Evolutionary conservation across 495 filamentous ascomycete species (phyloP).

Genomic region (Lasiosphaeris hirsuta): DNA sequence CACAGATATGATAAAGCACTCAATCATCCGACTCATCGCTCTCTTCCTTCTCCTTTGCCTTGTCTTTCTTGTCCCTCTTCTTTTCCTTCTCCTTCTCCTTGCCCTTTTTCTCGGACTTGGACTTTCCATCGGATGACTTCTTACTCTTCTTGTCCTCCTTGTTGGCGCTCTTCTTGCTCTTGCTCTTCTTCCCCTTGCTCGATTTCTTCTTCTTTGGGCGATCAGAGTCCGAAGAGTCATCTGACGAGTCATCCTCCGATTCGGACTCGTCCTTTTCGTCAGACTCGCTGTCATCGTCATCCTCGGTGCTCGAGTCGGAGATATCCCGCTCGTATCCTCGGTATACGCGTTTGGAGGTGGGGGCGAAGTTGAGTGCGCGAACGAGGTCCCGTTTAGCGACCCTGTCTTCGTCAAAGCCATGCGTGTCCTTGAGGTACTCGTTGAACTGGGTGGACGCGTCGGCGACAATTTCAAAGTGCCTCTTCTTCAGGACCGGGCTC

Average conservation of each 20-base stretch:
- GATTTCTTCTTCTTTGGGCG: no score
- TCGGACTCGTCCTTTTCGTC: not conserved
- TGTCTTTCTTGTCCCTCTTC: not conserved
- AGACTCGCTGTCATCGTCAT: no score
- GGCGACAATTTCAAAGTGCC: constrained; percentile 25
- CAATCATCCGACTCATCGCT: not conserved
- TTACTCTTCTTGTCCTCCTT: not conserved
- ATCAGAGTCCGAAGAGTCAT: not conserved
- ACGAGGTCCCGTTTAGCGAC: constrained; percentile 4
- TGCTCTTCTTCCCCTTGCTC: not conserved
- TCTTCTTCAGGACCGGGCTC: constrained; percentile 10
- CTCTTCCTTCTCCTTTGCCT: not conserved
- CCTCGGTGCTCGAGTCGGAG: not conserved
- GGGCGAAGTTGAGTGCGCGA: not conserved
- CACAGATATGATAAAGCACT: no score
- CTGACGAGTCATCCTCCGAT: not conserved
- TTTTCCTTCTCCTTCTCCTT: constrained; percentile 5
- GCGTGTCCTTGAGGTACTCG: constrained; percentile 14
- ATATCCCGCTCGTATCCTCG: not conserved
- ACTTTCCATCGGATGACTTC: not conserved
- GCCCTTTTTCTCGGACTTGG: not conserved
- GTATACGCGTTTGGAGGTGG: not conserved
- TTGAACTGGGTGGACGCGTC: constrained; percentile 25
- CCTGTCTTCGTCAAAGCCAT: constrained; percentile 13
- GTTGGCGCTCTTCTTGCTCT: not conserved